phyloP scores from a whole-genome alignment of 2,329 filamentous ascomycete species.

The Fusarium penzigii region DNA sequence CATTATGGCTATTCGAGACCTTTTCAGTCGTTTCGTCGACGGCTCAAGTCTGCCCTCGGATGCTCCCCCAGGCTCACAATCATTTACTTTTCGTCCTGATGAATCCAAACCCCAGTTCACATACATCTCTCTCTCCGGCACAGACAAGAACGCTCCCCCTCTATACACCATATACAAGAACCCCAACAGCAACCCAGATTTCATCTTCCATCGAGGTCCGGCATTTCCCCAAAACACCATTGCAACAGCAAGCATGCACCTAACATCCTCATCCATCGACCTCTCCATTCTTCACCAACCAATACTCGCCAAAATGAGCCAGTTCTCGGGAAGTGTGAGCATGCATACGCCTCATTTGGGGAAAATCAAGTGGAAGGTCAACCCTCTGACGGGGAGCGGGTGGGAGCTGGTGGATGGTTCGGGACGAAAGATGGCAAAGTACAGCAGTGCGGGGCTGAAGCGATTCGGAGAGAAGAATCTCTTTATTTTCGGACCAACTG shows the following conservation, averaged over 20 bases:
- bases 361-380: slow-evolving; percentile 30
- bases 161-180: slow-evolving; percentile 19
- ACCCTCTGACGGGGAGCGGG: slow-evolving; percentile 11
- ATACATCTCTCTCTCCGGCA: slow-evolving; percentile 12
- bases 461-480: slow-evolving; percentile 20
- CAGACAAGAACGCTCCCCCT: slow-evolving; percentile 17
- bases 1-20: slow-evolving; percentile 6
- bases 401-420: slow-evolving; percentile 19
- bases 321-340: slow-evolving; percentile 15
- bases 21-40: slow-evolving; percentile 16
- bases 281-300: slow-evolving; percentile 21
- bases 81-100: slow-evolving; percentile 12
- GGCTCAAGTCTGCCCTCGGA: slow-evolving; percentile 8
- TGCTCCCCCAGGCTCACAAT: slow-evolving; percentile 7
- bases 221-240: slow-evolving; percentile 13
- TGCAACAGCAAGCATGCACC: slow-evolving; percentile 21
- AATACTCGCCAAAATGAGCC: slow-evolving; percentile 19
- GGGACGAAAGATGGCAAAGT: slow-evolving; percentile 21
- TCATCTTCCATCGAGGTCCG: slow-evolving; percentile 17
- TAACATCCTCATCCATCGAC: slow-evolving; percentile 14
- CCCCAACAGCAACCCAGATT: slow-evolving; percentile 11
- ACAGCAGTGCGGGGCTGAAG: slow-evolving; percentile 14
- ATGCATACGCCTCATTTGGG: slow-evolving; percentile 21
- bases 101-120: slow-evolving; percentile 7
- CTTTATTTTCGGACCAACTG: slow-evolving; percentile 20